Evolutionary conservation across 2,329 filamentous ascomycete genomes (phyloP).

Genomic region (Cladophialophora chaetospira): DNA sequence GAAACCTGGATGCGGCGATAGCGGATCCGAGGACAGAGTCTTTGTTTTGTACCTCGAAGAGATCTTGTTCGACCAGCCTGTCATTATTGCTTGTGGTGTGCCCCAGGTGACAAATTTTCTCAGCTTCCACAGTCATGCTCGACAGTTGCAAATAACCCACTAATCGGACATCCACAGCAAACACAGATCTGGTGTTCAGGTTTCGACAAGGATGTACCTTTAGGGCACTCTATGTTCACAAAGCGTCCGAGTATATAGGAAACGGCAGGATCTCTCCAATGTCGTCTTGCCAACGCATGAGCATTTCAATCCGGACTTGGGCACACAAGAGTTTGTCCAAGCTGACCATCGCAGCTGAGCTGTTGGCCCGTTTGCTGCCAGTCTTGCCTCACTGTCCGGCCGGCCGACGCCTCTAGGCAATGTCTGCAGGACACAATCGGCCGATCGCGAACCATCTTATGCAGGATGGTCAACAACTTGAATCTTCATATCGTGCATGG

Average conservation of each 20-base stretch:
- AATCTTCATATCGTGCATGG: conserved; percentile 29
- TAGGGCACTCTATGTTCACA: conserved; percentile 1
- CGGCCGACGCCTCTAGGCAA: conserved; percentile 5
- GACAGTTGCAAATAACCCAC: conserved; percentile 3
- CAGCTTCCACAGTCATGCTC: conserved; percentile 8
- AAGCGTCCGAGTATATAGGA: conserved; percentile 21
- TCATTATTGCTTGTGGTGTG: conserved; percentile 11
- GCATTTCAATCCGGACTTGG: conserved; percentile 29
- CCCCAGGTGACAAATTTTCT: conserved; percentile 25
- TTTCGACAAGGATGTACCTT: conserved; percentile 24
- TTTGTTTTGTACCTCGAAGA: conserved; percentile 18
- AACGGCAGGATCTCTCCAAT: conserved; percentile 19
- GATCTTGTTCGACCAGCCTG: conserved; percentile 23
- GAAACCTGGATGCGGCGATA: conserved; percentile 9
- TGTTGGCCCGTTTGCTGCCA: conserved; percentile 5
- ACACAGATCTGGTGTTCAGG: not conserved
- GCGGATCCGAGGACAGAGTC: conserved; percentile 19
- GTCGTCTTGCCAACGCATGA: conserved; percentile 21
- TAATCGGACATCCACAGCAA: conserved; percentile 20
- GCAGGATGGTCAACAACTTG: conserved; percentile 16
- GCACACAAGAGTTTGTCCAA: conserved; percentile 21
- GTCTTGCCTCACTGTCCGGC: conserved; percentile 6
- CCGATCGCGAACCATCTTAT: conserved; percentile 14
- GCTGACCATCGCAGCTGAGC: not conserved
- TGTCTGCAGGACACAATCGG: conserved; percentile 20